Percentiles rank a stretch among this genome's conserved stretches.
Evolutionary conservation across 2,329 filamentous ascomycete genomes (phyloP).

Genomic region (Cadophora malorum): DNA sequence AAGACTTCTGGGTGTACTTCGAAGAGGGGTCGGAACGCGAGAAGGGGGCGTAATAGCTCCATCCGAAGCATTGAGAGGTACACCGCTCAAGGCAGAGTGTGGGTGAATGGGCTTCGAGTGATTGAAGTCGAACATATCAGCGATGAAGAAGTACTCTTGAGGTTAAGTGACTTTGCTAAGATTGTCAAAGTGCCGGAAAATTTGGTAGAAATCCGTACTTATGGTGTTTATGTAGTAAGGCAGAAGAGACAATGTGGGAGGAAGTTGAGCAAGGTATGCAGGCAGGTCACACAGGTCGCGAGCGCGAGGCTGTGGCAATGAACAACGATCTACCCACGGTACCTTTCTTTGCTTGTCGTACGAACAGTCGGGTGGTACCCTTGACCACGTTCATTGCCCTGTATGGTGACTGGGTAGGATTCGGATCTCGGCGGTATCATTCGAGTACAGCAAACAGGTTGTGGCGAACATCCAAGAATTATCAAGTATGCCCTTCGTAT

Average conservation of each 20-base stretch:
- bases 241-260: not conserved
- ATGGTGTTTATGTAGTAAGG: not conserved
- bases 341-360: conserved; percentile 19
- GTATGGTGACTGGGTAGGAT: conserved; percentile 4
- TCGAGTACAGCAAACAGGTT: conserved; percentile 9
- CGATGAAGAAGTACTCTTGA: not conserved
- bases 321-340: not conserved
- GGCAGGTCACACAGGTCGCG: conserved; percentile 19
- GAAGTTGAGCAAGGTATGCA: conserved; percentile 4
- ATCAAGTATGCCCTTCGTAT: conserved; percentile 8
- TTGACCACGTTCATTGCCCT: not conserved
- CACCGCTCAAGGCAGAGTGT: conserved; percentile 9
- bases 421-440: conserved; percentile 20
- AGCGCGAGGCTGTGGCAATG: conserved; percentile 18
- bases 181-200: not conserved
- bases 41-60: conserved; percentile 29
- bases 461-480: not conserved
- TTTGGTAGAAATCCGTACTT: not conserved
- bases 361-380: conserved; percentile 16
- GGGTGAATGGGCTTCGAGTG: not conserved
- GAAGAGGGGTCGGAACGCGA: conserved; percentile 30
- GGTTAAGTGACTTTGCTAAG: not conserved
- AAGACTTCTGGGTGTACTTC: conserved; percentile 32
- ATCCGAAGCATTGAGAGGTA: conserved; percentile 13
- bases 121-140: not conserved